Conservation (phyloP, 805 yeast species). For the Kazachstania martiniae region DNA sequence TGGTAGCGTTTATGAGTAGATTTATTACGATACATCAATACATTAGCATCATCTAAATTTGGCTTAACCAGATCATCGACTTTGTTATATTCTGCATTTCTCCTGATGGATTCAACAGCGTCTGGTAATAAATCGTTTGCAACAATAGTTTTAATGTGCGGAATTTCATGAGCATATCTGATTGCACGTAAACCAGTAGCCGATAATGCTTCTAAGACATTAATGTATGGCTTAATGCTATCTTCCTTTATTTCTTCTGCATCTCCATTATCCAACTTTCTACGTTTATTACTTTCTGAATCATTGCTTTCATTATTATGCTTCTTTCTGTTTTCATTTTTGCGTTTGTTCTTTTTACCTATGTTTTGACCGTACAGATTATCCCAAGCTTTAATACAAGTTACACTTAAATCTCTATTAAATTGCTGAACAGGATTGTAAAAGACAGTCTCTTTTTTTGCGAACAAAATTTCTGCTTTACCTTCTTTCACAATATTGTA, state of each 20-base stretch:
- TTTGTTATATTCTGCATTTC: slow-evolving; percentile 60
- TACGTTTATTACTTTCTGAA: slow-evolving; percentile 8
- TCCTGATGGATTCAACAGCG: slow-evolving; percentile 72
- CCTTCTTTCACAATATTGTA: slow-evolving; percentile 59
- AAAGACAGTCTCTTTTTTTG: slow-evolving; percentile 75
- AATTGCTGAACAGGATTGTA: slow-evolving; percentile 96
- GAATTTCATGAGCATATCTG: slow-evolving; percentile 86
- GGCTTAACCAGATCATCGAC: slow-evolving; percentile 48
- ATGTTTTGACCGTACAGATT: slow-evolving; percentile 38
- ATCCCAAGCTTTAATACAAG: slow-evolving; percentile 81
- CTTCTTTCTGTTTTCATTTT: slow-evolving; percentile 7
- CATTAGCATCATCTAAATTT: slow-evolving; percentile 85
- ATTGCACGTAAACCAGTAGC: slow-evolving; percentile 95
- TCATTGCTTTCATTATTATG: slow-evolving; percentile 6
- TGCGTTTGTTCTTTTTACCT: slow-evolving; percentile 7
- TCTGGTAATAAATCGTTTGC: slow-evolving; percentile 85
- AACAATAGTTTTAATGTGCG: slow-evolving; percentile 55
- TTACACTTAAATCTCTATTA: slow-evolving; percentile 81
- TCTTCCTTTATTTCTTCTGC: slow-evolving; percentile 2
- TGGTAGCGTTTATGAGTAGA: slow-evolving; percentile 46
- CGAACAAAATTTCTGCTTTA: slow-evolving; percentile 68
- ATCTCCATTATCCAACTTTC: slow-evolving; percentile 24
- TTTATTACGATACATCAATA: slow-evolving; percentile 50
- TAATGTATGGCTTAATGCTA: slow-evolving; percentile 37
- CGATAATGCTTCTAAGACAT: slow-evolving; percentile 78